These are phyloP conservation scores for Dactylellina drechsleri DNA, from an alignment of 2,329 filamentous ascomycete species.

Conservation along the genomic window DNA sequence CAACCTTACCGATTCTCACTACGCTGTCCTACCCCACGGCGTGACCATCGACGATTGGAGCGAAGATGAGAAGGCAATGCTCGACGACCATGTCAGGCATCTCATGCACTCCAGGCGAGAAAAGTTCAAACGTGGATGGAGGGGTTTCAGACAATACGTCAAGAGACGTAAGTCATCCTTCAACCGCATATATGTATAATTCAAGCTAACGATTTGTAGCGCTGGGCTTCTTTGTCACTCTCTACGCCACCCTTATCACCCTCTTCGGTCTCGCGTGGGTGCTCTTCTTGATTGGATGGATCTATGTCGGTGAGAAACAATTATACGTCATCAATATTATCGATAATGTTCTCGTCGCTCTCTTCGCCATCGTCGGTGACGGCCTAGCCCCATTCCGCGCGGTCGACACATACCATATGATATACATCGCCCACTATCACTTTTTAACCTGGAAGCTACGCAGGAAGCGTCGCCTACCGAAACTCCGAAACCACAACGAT, in stretches of 20 bases:
- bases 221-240: constrained; percentile 81
- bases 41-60: constrained; percentile 78
- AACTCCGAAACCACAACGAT: constrained; percentile 75
- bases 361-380: constrained; percentile 77
- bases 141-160: constrained; percentile 83
- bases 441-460: constrained; percentile 73
- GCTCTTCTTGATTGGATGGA: constrained; percentile 89
- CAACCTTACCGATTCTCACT: constrained; percentile 74
- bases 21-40: constrained; percentile 81
- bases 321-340: constrained; percentile 76
- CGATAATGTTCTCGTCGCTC: constrained; percentile 75
- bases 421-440: constrained; percentile 79
- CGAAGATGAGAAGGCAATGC: constrained; percentile 75
- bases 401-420: constrained; percentile 88
- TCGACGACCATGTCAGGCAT: constrained; percentile 87
- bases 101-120: constrained; percentile 84
- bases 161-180: constrained; percentile 68
- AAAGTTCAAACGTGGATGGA: constrained; percentile 80
- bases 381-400: constrained; percentile 78
- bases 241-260: constrained; percentile 84
- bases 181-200: not conserved
- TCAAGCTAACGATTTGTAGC: constrained; percentile 63
- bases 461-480: constrained; percentile 70
- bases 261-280: constrained; percentile 89
- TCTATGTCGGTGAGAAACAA: constrained; percentile 79